A percentile compares a stretch with the other conserved stretches of the same genome.
phyloP scores from a whole-genome alignment of 345 rosid species.

The Hirschfeldia incana region DNA sequence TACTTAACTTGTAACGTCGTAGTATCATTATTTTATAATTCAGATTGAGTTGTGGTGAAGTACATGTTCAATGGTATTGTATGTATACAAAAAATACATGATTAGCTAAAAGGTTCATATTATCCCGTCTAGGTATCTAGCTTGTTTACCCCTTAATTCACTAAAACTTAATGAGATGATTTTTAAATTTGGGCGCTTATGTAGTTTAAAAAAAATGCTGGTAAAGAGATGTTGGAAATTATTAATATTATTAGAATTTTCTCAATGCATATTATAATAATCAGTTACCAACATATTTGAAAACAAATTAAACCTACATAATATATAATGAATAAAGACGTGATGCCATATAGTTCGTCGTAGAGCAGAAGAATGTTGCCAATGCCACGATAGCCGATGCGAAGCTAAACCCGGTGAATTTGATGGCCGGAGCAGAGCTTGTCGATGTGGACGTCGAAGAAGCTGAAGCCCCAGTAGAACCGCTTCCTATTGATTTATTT shows the following conservation, averaged over 20 bases:
- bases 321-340: neutral
- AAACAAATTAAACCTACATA: slow-evolving; percentile 7
- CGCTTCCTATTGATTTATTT: slow-evolving; percentile 13
- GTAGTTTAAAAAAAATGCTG: neutral
- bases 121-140: too few relatives aligned
- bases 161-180: neutral
- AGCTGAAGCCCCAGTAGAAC: slow-evolving; percentile 24
- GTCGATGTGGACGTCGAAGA: slow-evolving; percentile 12
- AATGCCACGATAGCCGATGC: slow-evolving; percentile 25
- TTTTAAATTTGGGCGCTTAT: too few relatives aligned
- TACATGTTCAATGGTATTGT: too few relatives aligned
- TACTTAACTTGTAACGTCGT: neutral
- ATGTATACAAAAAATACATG: too few relatives aligned
- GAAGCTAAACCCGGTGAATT: slow-evolving; percentile 23
- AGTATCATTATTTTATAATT: neutral
- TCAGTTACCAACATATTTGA: neutral
- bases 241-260: slow-evolving; percentile 19
- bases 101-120: neutral
- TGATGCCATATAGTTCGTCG: neutral
- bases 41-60: neutral
- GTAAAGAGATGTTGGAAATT: slow-evolving; percentile 19
- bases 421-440: slow-evolving; percentile 26
- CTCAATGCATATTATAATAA: neutral
- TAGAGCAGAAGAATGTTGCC: slow-evolving; percentile 26
- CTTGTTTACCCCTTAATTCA: neutral